phyloP scores from a whole-genome alignment of 257 asterid species.

The Cinchona pubescens region DNA sequence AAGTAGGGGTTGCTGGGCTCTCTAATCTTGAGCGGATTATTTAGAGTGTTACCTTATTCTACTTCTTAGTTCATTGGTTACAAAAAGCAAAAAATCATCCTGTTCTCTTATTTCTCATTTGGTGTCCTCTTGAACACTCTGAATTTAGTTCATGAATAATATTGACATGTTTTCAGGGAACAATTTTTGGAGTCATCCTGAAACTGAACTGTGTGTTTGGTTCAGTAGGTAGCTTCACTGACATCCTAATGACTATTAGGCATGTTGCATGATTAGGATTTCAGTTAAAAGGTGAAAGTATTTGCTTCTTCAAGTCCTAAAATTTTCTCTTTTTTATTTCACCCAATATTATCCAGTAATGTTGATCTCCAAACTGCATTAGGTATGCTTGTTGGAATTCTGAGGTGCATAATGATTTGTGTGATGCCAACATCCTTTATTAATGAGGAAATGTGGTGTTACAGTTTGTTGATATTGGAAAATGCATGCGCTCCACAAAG shows the following conservation, averaged over 20 bases:
- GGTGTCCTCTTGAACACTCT: not conserved
- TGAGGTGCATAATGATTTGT: not conserved
- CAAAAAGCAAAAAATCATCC: not conserved
- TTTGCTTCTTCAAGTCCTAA: not conserved
- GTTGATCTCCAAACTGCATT: not conserved
- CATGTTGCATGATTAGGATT: not conserved
- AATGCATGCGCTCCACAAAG: not conserved
- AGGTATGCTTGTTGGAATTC: not conserved
- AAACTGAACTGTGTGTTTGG: not conserved
- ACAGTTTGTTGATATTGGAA: not conserved
- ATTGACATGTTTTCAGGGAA: not conserved
- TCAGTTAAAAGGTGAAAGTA: not conserved
- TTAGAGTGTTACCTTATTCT: not conserved
- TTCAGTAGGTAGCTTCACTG: not conserved
- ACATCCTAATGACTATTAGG: not conserved
- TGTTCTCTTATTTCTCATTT: not conserved
- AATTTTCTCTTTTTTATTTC: not conserved
- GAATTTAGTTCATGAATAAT: not conserved
- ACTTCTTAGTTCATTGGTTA: constrained; percentile 5
- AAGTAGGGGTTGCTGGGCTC: constrained; percentile 10
- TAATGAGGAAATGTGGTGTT: not conserved
- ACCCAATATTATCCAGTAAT: not conserved
- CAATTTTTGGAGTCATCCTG: not conserved
- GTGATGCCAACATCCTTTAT: not conserved
- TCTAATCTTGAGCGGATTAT: not conserved